Percentiles rank a stretch among this genome's conserved stretches.
phyloP scores from a whole-genome alignment of 2,329 filamentous ascomycete species.

The Aureobasidium sp. region DNA sequence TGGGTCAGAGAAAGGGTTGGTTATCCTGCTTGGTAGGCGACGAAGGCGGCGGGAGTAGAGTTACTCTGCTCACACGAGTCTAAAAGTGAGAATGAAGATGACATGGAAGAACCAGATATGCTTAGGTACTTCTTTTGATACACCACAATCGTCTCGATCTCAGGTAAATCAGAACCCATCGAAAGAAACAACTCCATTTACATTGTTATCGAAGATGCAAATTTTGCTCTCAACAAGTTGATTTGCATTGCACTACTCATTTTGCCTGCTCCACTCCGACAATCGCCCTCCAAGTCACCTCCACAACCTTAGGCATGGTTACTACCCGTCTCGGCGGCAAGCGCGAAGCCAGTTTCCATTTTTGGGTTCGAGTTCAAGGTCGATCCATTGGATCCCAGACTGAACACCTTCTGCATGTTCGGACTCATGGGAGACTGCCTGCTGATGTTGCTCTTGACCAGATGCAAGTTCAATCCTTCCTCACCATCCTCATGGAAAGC shows the following conservation, averaged over 20 bases:
- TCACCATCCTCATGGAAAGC: conserved; percentile 47
- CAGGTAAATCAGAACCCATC: no score
- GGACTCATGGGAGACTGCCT: conserved; percentile 16
- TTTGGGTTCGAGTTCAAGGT: not conserved
- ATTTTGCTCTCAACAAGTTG: not conserved
- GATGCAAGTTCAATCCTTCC: conserved; percentile 40
- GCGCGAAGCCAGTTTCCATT: conserved; percentile 2
- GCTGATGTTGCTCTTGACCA: conserved; percentile 29
- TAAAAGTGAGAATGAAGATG: not conserved
- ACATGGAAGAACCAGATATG: not conserved
- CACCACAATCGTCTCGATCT: not conserved
- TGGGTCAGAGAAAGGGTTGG: not conserved
- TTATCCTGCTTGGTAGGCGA: not conserved
- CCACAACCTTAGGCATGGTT: not conserved
- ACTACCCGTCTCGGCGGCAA: not conserved
- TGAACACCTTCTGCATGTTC: conserved; percentile 17
- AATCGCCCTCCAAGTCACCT: not conserved
- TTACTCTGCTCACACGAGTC: not conserved
- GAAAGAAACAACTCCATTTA: not conserved
- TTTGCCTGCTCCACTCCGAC: not conserved
- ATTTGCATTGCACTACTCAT: not conserved
- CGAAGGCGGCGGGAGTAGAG: not conserved
- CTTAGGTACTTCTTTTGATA: not conserved
- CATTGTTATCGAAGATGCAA: not conserved
- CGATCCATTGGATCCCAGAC: not conserved